Evolutionary conservation across 768 basidiomycete species (phyloP).

Genomic region (Suillus bovinus): DNA sequence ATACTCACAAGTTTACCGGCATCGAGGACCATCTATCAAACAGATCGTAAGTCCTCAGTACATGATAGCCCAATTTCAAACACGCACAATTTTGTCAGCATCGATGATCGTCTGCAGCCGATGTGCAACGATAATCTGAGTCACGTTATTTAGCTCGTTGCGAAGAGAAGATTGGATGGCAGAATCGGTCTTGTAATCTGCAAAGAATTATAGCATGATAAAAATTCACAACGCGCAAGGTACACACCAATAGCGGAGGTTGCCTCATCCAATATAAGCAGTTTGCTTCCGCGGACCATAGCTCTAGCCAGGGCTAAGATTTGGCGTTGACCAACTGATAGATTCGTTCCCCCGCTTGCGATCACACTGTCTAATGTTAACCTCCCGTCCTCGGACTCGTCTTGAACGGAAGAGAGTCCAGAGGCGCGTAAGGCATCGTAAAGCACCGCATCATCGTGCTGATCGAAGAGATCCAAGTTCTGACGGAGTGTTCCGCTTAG

Average conservation of each 20-base stretch:
- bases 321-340: slow-evolving; percentile 63
- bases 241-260: slow-evolving; percentile 9
- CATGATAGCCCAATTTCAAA: slow-evolving; percentile 4
- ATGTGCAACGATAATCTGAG: slow-evolving; percentile 61
- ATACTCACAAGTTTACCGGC: slow-evolving; percentile 40
- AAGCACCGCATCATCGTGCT: slow-evolving; percentile 53
- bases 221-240: not conserved
- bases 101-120: slow-evolving; percentile 61
- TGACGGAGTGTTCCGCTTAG: slow-evolving; percentile 55
- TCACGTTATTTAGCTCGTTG: slow-evolving; percentile 43
- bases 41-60: not conserved
- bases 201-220: not conserved
- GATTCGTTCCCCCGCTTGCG: slow-evolving; percentile 43
- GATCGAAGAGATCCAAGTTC: slow-evolving; percentile 62
- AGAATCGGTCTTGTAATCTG: slow-evolving; percentile 58
- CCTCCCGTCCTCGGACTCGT: slow-evolving; percentile 34
- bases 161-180: slow-evolving; percentile 59
- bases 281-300: slow-evolving; percentile 54
- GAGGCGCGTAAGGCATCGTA: slow-evolving; percentile 50
- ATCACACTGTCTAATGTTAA: slow-evolving; percentile 48
- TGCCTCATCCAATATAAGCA: slow-evolving; percentile 61
- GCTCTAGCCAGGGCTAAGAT: slow-evolving; percentile 61
- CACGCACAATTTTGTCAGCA: slow-evolving; percentile 54
- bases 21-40: slow-evolving; percentile 44
- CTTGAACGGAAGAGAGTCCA: slow-evolving; percentile 44